These are phyloP conservation scores for Leccinum rimulosum DNA, from an alignment of 768 basidiomycete species.

Conservation along the genomic window DNA sequence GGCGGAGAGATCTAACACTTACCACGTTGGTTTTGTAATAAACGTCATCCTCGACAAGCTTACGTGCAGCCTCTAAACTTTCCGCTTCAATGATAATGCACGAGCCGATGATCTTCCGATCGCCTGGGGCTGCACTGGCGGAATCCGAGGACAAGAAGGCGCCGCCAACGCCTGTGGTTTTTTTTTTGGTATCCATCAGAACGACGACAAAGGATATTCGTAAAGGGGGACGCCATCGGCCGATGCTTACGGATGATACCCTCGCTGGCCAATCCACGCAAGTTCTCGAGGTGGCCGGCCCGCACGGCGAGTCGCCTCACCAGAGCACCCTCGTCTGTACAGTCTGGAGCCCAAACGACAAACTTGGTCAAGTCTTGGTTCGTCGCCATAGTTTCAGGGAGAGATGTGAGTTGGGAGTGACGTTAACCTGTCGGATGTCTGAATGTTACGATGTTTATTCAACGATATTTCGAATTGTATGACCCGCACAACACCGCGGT, in stretches of 20 bases:
- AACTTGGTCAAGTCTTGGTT: conserved; percentile 33
- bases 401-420: background rate
- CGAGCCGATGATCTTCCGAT: conserved; percentile 60
- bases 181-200: conserved; percentile 13
- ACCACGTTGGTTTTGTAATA: conserved; percentile 27
- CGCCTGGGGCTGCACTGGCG: conserved; percentile 40
- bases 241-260: conserved; percentile 50
- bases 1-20: background rate
- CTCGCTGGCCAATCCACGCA: conserved; percentile 32
- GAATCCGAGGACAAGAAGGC: conserved; percentile 57
- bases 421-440: background rate
- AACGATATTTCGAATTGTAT: background rate
- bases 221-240: background rate
- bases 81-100: conserved; percentile 53
- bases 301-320: conserved; percentile 54
- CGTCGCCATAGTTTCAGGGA: conserved; percentile 18
- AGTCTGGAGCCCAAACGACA: conserved; percentile 67
- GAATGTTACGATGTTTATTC: background rate
- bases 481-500: background rate
- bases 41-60: conserved; percentile 24
- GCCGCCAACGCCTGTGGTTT: conserved; percentile 51
- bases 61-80: conserved; percentile 42
- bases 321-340: conserved; percentile 52
- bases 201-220: background rate
- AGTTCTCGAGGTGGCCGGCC: conserved; percentile 45